Evolutionary conservation across 352 stramenopile genomes (phyloP), one percentile per base, ranked within the genome.

Genomic region (Blastocystis sp.): DNA sequence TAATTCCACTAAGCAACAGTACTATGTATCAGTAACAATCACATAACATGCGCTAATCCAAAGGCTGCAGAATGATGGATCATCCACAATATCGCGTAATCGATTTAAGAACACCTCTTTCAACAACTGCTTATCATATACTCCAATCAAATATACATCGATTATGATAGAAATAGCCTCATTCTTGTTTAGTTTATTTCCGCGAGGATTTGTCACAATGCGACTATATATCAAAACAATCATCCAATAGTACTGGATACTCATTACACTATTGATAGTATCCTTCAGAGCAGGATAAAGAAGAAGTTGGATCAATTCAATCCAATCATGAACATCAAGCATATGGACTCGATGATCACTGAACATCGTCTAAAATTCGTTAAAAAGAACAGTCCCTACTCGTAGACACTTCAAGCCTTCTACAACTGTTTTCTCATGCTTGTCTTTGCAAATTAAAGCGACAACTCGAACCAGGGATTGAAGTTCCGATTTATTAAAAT

Each of bases 271-370:
- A 57, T 84, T 66, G 33, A 84, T 15, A 17, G 73, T 44, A 51
- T 84, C 73, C 73, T 84, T 84, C 13, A 84, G n/a, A 19, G 73
- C 33, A 37, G 73, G 73, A 57, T 69, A 84, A 13, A 84, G 73
- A 17, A 68, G 48, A 17, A 84, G 53, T 51, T 84, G 73, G 1
- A 84, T 33, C 4, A 84, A 42, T 1, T 66, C 44, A 17, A 42
- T 48, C 73, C 73, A 84, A 35, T 84, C 73, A n/a, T 42, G 13
- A 22, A 68, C 22, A 0, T 66, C 73, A 11, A 84, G 44, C 51
- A 66, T 24, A 17, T 84, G 73, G 17, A 68, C 59, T 0, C 73
- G 44, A 0, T 33, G 22, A 42, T 84, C 73, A 17, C 19, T 68
- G 53, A 84, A 84, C n/a, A 84, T 30, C 6, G 73, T 84, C 73